These are phyloP conservation scores for Tubosaeta sp. DNA, from an alignment of 768 basidiomycete genomes.

Conservation along the genomic window DNA sequence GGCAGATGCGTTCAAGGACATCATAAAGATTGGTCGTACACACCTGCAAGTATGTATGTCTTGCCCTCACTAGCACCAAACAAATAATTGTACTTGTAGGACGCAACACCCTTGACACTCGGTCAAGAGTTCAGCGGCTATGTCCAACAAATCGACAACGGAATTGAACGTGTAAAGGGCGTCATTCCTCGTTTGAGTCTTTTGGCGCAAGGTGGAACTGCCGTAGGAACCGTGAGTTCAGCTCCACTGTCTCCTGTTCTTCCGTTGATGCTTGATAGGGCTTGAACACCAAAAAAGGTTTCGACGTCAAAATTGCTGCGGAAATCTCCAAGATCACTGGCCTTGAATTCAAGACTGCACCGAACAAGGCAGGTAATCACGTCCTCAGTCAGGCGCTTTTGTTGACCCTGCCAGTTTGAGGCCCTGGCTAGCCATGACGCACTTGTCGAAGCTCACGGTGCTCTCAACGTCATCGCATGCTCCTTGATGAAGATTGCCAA, in stretches of 20 bases:
- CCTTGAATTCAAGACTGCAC: conserved; percentile 89
- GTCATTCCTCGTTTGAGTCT: conserved; percentile 81
- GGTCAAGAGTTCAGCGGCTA: conserved; percentile 99
- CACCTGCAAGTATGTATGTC: conserved; percentile 67
- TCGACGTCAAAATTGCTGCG: conserved; percentile 89
- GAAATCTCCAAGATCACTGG: conserved; percentile 92
- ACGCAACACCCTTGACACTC: conserved; percentile 95
- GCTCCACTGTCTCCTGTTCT: background rate
- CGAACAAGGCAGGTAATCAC: conserved; percentile 76
- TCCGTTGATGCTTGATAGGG: conserved; percentile 50
- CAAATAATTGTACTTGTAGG: conserved; percentile 42
- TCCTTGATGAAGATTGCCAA: conserved; percentile 99
- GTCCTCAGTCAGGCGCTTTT: background rate
- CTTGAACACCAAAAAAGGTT: conserved; percentile 94
- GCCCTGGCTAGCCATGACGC: conserved; percentile 98
- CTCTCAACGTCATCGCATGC: conserved; percentile 93
- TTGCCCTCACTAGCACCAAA: background rate
- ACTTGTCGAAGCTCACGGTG: conserved; percentile 94
- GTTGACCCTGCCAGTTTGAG: conserved; percentile 66
- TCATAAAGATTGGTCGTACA: conserved; percentile 98
- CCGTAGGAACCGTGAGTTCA: conserved; percentile 85
- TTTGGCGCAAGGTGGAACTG: conserved; percentile 97
- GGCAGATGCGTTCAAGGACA: conserved; percentile 76
- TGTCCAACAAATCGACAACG: conserved; percentile 90
- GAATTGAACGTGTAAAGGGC: conserved; percentile 77